Conservation (phyloP, 768 basidiomycete genomes). For the Epithele typhae region DNA sequence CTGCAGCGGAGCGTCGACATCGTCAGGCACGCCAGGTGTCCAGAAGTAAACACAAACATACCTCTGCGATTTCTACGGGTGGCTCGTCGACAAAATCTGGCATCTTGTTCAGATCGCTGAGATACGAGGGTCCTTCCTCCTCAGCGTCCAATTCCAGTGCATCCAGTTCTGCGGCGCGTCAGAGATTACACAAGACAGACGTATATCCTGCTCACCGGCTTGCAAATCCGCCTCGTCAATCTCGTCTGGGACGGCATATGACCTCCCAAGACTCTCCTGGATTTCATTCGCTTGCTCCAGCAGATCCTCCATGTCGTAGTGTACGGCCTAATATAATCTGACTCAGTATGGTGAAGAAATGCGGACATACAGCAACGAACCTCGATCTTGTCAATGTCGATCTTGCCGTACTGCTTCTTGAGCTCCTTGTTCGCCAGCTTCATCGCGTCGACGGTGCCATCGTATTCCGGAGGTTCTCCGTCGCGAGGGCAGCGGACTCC, state of each 20-base stretch:
- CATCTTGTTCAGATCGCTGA: slow-evolving; percentile 78
- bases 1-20: neutral
- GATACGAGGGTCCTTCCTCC: slow-evolving; percentile 86
- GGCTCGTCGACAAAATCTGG: slow-evolving; percentile 93
- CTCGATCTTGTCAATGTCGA: slow-evolving; percentile 98
- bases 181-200: too few species aligned
- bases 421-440: slow-evolving; percentile 93
- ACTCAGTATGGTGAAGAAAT: neutral
- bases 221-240: slow-evolving; percentile 96
- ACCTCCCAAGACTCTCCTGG: slow-evolving; percentile 88
- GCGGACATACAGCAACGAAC: slow-evolving; percentile 44
- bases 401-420: slow-evolving; percentile 94
- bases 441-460: slow-evolving; percentile 99
- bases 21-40: neutral
- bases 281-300: slow-evolving; percentile 98
- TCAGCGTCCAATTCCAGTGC: slow-evolving; percentile 90
- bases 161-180: slow-evolving; percentile 68
- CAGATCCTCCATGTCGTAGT: slow-evolving; percentile 97
- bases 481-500: slow-evolving; percentile 92
- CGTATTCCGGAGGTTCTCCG: slow-evolving; percentile 97
- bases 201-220: slow-evolving; percentile 58
- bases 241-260: slow-evolving; percentile 96
- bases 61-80: slow-evolving; percentile 67
- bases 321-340: slow-evolving; percentile 61
- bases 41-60: slow-evolving; percentile 23